phyloP scores from a whole-genome alignment of 2,329 filamentous ascomycete genomes.

The Alternaria triticimaculans region DNA sequence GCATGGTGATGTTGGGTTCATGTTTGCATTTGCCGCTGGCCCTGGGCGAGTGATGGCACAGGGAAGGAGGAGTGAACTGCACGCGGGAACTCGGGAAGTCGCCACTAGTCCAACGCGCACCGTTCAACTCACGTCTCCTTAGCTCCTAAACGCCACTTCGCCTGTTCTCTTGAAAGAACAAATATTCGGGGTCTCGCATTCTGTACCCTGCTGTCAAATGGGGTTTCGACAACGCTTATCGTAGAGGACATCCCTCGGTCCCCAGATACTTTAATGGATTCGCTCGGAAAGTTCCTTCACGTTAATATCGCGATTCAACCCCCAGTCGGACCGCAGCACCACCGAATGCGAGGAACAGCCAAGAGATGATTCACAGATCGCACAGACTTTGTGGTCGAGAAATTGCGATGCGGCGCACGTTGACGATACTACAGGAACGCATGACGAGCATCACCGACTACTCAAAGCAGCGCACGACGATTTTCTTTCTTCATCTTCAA shows the following conservation, averaged over 20 bases:
- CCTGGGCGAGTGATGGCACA: neutral
- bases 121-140: neutral
- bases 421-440: neutral
- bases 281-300: neutral
- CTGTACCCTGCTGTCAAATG: neutral
- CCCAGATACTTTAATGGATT: too few relatives aligned
- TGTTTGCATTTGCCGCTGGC: neutral
- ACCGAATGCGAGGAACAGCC: neutral
- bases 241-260: neutral
- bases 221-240: neutral
- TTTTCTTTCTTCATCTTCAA: neutral
- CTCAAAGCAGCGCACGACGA: neutral
- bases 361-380: neutral
- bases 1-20: neutral
- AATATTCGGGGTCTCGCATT: neutral
- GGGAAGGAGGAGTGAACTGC: constrained; percentile 1
- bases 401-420: neutral
- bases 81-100: neutral
- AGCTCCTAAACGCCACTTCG: neutral
- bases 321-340: neutral
- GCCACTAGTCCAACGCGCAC: neutral
- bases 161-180: neutral
- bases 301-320: neutral
- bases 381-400: neutral
- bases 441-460: neutral